Base-by-base conservation (phyloP, 83 land plant genomes). In the Isoetes engelmannii region DNA sequence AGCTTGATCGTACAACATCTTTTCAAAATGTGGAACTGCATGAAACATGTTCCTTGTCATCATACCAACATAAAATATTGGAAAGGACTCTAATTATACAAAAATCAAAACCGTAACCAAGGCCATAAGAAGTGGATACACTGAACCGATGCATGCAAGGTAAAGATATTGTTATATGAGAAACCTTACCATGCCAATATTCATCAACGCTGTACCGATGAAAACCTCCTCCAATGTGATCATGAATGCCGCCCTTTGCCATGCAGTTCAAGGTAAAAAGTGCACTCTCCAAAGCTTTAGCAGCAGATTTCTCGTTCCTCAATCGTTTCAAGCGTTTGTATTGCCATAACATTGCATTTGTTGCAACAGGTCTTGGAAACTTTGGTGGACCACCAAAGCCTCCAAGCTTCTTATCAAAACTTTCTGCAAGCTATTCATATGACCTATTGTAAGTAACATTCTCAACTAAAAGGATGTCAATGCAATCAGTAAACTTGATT, bases 1-100 rank as follows among this genome's bases (percentile, higher is more conserved):
- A n/a, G 89, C 99, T 67, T 95, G 97, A 75, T 95, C 99, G 76
- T 95, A 95, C 67, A 95, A 69, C 99, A 95, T 95, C 76, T 95
- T 95, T 72, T 95, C 99, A 79, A 95, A 95, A 76, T 95, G 99
- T 4, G 99, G 99, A 69, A 95, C 99, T 95, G 89, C 55, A 51
- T 12, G 1, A 51, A 51, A 3, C 13, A 12, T 51, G 55, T 51
- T 51, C 17, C 55, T 17, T 51, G 17, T 17, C 17, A 51, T 28
- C 37, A 28, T 28, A 28, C 37, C 37, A 28, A 28, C 37, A 28
- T 28, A 28, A 28, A 50, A 15, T 51, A 28, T 28, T 2, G 2
- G 37, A 2, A 0, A 28, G 37, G 37, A 28, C 2, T 28, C 37
- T 28, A 28, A 28, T 28, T 28, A 28, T 28, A 28, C 37, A 28